These are phyloP conservation scores for Beauveria caledonica DNA, from an alignment of 2,329 filamentous ascomycete genomes.

Conservation along the genomic window DNA sequence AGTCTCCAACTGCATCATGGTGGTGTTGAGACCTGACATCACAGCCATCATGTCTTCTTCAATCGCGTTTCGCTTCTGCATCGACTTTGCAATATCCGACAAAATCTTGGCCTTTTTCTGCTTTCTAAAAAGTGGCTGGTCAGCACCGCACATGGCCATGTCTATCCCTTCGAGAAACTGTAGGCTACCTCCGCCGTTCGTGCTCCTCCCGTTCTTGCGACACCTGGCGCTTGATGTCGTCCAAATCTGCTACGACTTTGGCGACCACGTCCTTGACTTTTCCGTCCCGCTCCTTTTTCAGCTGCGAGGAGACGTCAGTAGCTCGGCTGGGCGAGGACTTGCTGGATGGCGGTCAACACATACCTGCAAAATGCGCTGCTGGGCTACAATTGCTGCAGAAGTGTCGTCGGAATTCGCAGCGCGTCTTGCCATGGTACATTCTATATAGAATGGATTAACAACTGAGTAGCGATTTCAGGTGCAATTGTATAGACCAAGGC, in stretches of 20 bases:
- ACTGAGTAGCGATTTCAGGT: no score
- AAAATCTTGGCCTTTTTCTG: not conserved
- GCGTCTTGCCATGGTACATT: not conserved
- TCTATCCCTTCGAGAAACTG: not conserved
- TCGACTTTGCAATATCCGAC: not conserved
- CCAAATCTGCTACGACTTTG: constrained; percentile 19
- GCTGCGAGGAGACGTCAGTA: constrained; percentile 15
- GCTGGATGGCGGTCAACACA: not conserved
- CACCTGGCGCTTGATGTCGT: constrained; percentile 18
- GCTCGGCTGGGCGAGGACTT: no score
- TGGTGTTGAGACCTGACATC: constrained; percentile 13
- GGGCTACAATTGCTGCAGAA: constrained; percentile 18
- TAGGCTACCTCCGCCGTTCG: constrained; percentile 18
- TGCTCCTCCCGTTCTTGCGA: constrained; percentile 17
- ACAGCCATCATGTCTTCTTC: constrained; percentile 1
- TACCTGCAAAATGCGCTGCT: constrained; percentile 23
- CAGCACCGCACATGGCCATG: not conserved
- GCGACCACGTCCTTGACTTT: constrained; percentile 18
- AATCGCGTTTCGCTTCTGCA: not conserved
- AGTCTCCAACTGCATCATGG: constrained; percentile 18
- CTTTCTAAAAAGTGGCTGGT: not conserved
- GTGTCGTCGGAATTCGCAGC: not conserved
- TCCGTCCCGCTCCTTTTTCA: constrained; percentile 23
- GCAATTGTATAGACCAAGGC: not conserved
- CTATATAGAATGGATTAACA: not conserved